Percentiles rank a stretch among this genome's conserved stretches.
Evolutionary conservation across 352 stramenopile species (phyloP).

Genomic region (Pythium vanterpoolii): DNA sequence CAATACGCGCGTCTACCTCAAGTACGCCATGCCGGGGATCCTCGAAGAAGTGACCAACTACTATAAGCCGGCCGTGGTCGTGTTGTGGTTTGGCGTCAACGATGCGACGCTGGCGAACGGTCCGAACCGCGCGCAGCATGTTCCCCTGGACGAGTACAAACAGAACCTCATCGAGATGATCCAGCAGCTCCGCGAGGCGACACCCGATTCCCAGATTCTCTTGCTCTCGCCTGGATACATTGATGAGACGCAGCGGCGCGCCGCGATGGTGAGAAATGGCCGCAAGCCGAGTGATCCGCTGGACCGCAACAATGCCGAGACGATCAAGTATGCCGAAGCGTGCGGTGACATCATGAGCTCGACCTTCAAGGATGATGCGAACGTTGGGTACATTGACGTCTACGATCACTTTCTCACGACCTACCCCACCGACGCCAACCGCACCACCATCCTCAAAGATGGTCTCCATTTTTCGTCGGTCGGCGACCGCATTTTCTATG

Average conservation of each 20-base stretch:
- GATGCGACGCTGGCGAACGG: slow-evolving; percentile 46
- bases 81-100: slow-evolving; percentile 54
- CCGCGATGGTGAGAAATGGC: neutral
- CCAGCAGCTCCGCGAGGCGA: neutral
- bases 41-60: slow-evolving; percentile 3
- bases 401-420: slow-evolving; percentile 7
- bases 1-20: slow-evolving; percentile 10
- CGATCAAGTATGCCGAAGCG: neutral
- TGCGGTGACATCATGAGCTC: slow-evolving; percentile 2
- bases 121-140: slow-evolving; percentile 33
- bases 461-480: slow-evolving; percentile 2
- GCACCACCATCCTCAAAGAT: slow-evolving; percentile 1
- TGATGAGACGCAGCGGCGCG: slow-evolving; percentile 7
- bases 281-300: slow-evolving; percentile 5
- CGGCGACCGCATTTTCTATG: slow-evolving; percentile 9
- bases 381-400: slow-evolving; percentile 7
- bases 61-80: neutral
- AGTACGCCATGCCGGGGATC: slow-evolving; percentile 11
- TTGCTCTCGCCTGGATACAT: slow-evolving; percentile 8
- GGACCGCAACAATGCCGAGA: slow-evolving; percentile 9
- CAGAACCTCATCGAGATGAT: slow-evolving; percentile 27
- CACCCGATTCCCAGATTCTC: neutral
- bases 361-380: neutral
- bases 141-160: slow-evolving; percentile 42
- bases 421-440: slow-evolving; percentile 4